These are phyloP conservation scores for Botrytis galanthina DNA, from an alignment of 2,329 filamentous ascomycete species.

Conservation along the genomic window DNA sequence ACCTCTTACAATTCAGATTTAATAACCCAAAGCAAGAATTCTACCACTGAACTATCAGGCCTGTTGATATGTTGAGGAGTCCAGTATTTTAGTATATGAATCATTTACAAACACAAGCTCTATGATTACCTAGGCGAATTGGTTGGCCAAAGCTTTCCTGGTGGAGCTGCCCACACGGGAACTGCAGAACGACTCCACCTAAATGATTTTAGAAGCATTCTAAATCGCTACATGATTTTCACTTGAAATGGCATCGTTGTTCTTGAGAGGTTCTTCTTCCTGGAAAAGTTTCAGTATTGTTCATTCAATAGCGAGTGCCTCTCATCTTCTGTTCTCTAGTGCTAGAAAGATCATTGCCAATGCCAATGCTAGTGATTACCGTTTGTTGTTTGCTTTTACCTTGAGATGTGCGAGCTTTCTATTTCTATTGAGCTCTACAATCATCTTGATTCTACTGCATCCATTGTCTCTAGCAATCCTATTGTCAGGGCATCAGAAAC, in stretches of 20 bases:
- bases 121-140: not conserved
- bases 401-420: not conserved
- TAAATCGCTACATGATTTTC: not conserved
- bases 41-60: conserved; percentile 12
- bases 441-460: not conserved
- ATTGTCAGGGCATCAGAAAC: not conserved
- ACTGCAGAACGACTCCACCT: not conserved
- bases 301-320: not conserved
- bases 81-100: accelerated
- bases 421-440: not conserved
- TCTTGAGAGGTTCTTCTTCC: not conserved
- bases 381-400: not conserved
- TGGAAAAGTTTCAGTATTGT: not conserved
- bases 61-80: accelerated
- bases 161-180: not conserved
- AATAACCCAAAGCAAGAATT: not conserved
- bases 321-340: not conserved
- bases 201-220: not conserved
- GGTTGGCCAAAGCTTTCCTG: not conserved
- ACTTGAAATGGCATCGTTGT: not conserved
- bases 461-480: not conserved
- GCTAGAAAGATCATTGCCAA: not conserved
- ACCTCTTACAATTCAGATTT: not conserved
- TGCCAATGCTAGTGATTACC: not conserved
- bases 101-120: accelerated